Percentiles rank a stretch among this genome's conserved stretches.
These are phyloP conservation scores for Pyrenophora graminea DNA, from an alignment of 2,329 filamentous ascomycete species.

Conservation along the genomic window DNA sequence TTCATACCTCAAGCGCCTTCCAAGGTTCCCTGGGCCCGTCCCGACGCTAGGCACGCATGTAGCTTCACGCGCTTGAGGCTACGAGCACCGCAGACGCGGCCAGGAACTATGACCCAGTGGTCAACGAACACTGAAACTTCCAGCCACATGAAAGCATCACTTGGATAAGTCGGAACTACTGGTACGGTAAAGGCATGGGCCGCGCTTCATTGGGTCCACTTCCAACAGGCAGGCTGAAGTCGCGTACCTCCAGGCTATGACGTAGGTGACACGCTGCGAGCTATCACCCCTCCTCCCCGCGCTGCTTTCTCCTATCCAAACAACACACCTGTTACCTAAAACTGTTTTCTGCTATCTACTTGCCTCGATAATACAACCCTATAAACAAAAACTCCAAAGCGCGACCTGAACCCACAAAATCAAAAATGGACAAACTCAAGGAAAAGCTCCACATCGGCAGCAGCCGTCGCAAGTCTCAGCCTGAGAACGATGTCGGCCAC, in stretches of 20 bases:
- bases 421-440: slow-evolving; percentile 43
- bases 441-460: slow-evolving; percentile 43
- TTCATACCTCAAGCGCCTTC: no score
- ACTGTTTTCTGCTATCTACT: background rate
- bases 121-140: background rate
- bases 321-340: slow-evolving; percentile 7
- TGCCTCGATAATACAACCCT: background rate
- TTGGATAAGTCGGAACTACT: background rate
- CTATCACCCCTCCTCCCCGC: slow-evolving; percentile 18
- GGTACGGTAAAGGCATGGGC: slow-evolving; percentile 1
- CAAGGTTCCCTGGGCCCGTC: background rate
- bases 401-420: background rate
- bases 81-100: background rate
- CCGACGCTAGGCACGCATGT: background rate
- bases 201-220: slow-evolving; percentile 11
- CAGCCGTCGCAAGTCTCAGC: slow-evolving; percentile 37
- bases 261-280: slow-evolving; percentile 21
- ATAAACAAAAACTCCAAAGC: background rate
- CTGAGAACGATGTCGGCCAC: slow-evolving; percentile 27
- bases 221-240: slow-evolving; percentile 16
- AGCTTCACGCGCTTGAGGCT: slow-evolving; percentile 2
- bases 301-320: slow-evolving; percentile 7
- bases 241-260: slow-evolving; percentile 15
- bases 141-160: slow-evolving; percentile 1
- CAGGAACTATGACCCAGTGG: background rate